Evolutionary conservation across 805 yeast genomes (phyloP), one percentile per base, ranked within the genome.

Genomic region (Maudiozyma bulderi): DNA sequence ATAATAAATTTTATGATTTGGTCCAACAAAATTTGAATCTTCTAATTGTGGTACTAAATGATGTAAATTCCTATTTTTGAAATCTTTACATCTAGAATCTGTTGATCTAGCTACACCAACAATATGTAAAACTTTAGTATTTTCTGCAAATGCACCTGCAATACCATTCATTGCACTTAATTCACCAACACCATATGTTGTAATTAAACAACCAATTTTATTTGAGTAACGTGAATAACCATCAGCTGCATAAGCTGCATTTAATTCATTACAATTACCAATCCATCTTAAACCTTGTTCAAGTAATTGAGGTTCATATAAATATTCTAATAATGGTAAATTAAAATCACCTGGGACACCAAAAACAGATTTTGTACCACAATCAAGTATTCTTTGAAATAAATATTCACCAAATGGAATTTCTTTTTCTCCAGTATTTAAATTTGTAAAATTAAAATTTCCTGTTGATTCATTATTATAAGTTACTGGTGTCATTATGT

Each of bases 111-210:
- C 54, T 7, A 59, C 57, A 39, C 96, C 96, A 14, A 89, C 95
- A 54, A 89, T 81, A 66, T 87, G 95, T 50, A 88, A 70, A 2
- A 88, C 70, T 6, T 93, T 93, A 41, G 83, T 82, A 56, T 73
- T 77, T 67, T 88, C 96, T 34, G 95, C 84, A 69, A 76, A 83
- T 0, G 95, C 78, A 45, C 95, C 95, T 33, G 88, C 73, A 48
- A 86, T 70, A 44, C 95, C 95, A 66, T 87, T 87, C 52, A 87
- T 60, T 2, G 95, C 95, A 50, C 88, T 80, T 53, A 87, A 73
- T 64, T 88, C 96, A 50, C 96, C 96, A 14, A 88, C 96, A 46
- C 96, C 96, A 65, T 74, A 86, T 4, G 96, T 88, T 3, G 73
- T 68, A 48, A 78, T 66, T 40, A 79, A 64, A 20, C 81, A 88